A percentile compares a stretch with the other conserved stretches of the same genome.
These are phyloP conservation scores for Coemansia sp. DNA, from an alignment of 192 early-diverging fungal species.

Conservation along the genomic window DNA sequence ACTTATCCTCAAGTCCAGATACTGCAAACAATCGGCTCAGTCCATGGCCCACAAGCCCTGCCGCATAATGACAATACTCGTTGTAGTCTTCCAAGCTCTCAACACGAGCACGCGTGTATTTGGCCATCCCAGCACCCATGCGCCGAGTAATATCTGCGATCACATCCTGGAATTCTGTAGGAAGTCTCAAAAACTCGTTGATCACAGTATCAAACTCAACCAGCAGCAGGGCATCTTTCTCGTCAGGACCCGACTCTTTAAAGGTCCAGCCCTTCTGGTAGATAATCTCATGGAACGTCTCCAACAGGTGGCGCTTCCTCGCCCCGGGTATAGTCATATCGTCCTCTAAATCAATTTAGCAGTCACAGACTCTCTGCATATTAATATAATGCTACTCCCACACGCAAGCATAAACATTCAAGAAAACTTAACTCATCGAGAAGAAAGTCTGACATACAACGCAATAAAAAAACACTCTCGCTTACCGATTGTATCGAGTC, in stretches of 20 bases:
- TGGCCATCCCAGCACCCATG: constrained; percentile 97
- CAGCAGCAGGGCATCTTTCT: constrained; percentile 91
- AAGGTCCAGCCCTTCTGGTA: constrained; percentile 79
- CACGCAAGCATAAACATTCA: neutral
- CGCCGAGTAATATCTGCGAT: constrained; percentile 87
- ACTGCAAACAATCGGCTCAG: constrained; percentile 87
- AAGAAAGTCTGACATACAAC: neutral
- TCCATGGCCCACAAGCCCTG: constrained; percentile 92
- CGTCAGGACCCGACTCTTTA: constrained; percentile 80
- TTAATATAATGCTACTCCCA: constrained; percentile 1
- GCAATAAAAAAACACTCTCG: neutral
- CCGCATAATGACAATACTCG: constrained; percentile 97
- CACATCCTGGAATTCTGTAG: constrained; percentile 71
- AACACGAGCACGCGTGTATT: constrained; percentile 69
- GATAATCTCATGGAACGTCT: constrained; percentile 77
- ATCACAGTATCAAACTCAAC: constrained; percentile 89
- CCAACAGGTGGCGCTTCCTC: constrained; percentile 74
- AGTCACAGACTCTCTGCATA: neutral
- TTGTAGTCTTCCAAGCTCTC: constrained; percentile 85
- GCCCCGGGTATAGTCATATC: constrained; percentile 88
- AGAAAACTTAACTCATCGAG: neutral
- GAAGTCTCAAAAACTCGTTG: constrained; percentile 78
- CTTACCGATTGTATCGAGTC: constrained; percentile 89
- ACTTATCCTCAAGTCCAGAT: constrained; percentile 73
- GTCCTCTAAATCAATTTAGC: constrained; percentile 62